Base-by-base conservation (phyloP, 2,329 filamentous ascomycete species). In the Curvularia spicifera region DNA sequence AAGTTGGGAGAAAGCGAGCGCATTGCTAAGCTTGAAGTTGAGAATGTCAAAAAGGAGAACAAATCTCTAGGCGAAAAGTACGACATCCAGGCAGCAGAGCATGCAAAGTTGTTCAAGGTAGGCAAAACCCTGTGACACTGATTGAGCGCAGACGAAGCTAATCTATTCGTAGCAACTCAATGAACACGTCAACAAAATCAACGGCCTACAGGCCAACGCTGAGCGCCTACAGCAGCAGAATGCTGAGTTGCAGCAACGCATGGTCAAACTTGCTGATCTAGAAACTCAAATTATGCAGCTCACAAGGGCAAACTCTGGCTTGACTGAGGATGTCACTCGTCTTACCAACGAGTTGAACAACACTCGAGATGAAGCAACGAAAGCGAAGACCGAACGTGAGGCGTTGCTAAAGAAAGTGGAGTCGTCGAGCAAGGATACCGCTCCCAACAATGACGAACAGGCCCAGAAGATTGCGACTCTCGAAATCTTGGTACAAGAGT, bases 81-180 rank as follows among this genome's bases (percentile, higher is more conserved):
- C 51, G 57, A 44, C 15, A 59, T 63, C 20, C 68, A 70, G 53
- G 39, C 64, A 20, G 28, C 42, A n/a, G 71, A 71, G 51, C 66
- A 68, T 56, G 60, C 63, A 6, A 61, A 59, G 12, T 35, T 57
- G 10, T 68, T 68, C 28, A 56, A 31, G 43, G 71, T 74, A 65
- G 9, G 64, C 56, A 7, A 9, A 4, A 20, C 15, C 5, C 12
- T 15, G 29, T 29, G 20, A 6, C 13, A 37, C 13, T 18, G 22
- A 24, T 12, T n/a, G 12, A 39, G 7, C 7, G 35, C 29, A n/a
- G 40, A 35, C 26, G 9, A 18, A 24, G 28, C 56, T 63, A 42
- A 60, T 10, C 1, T 10, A 9, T 20, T 4, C 1, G n/a, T 13
- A 70, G 63, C 61, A 60, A 35, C 35, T 50, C 37, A 62, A 57